Conservation (phyloP, 2,329 filamentous ascomycete genomes). For the Alternaria hordeiaustralica region DNA sequence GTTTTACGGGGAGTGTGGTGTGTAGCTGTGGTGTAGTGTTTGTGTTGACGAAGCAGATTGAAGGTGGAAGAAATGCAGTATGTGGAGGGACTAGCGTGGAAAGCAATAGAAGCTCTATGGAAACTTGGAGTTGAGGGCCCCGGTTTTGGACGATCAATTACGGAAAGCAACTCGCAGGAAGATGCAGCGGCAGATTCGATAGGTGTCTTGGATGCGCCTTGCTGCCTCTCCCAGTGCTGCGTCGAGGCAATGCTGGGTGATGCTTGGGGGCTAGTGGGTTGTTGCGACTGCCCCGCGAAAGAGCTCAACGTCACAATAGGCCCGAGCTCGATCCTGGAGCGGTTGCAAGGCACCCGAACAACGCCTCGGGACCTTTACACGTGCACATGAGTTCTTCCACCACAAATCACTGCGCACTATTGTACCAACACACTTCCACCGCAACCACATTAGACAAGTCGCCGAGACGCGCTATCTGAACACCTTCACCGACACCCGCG, state of each 20-base stretch:
- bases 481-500: slow-evolving; percentile 3
- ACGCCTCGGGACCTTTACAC: slow-evolving; percentile 17
- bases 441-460: neutral
- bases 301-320: slow-evolving; percentile 37
- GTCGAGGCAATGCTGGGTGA: slow-evolving; percentile 5
- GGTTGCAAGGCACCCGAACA: slow-evolving; percentile 23
- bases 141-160: slow-evolving; percentile 23
- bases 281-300: slow-evolving; percentile 27
- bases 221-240: slow-evolving; percentile 7
- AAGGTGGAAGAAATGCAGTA: slow-evolving; percentile 46
- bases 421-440: neutral
- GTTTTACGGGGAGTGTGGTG: slow-evolving; percentile 11
- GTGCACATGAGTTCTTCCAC: slow-evolving; percentile 1
- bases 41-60: slow-evolving; percentile 32
- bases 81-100: slow-evolving; percentile 48
- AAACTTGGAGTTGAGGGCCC: slow-evolving; percentile 35
- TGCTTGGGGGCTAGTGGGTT: slow-evolving; percentile 26
- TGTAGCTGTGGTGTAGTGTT: slow-evolving; percentile 23
- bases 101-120: slow-evolving; percentile 48
- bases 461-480: neutral
- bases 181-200: neutral
- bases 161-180: slow-evolving; percentile 7
- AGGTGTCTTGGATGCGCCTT: slow-evolving; percentile 5
- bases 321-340: slow-evolving; percentile 22
- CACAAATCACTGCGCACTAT: neutral